phyloP scores from a whole-genome alignment of 2,329 filamentous ascomycete species.

The Seiridium unicorne region DNA sequence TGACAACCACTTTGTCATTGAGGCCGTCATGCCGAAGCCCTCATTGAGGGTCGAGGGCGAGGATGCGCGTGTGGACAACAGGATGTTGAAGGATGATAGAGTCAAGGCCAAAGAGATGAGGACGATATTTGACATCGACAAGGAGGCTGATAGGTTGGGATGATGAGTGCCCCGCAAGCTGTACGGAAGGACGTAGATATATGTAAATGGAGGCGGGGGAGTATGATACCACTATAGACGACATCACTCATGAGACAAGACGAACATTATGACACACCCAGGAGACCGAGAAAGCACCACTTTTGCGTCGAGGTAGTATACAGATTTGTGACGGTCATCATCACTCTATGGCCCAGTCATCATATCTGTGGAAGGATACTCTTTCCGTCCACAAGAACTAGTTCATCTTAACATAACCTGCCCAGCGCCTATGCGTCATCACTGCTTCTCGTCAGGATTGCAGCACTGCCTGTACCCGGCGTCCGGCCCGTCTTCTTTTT shows the following conservation, averaged over 20 bases:
- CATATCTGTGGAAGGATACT: not conserved
- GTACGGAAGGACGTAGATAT: not conserved
- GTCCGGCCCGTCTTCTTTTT: conserved; percentile 89
- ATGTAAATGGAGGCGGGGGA: not conserved
- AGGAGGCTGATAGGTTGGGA: conserved; percentile 73
- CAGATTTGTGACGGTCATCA: conserved; percentile 6
- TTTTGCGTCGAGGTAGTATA: not conserved
- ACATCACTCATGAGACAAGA: conserved; percentile 6
- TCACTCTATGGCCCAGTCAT: conserved; percentile 11
- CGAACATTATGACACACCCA: not conserved
- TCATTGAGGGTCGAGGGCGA: conserved; percentile 86
- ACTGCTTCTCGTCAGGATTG: conserved; percentile 68
- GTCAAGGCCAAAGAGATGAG: conserved; percentile 57
- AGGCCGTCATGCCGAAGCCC: conserved; percentile 81
- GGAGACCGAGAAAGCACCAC: not conserved
- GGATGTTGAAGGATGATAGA: conserved; percentile 92
- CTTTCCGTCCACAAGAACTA: not conserved
- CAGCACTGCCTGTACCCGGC: conserved; percentile 66
- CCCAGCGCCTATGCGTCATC: conserved; percentile 17
- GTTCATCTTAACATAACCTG: not conserved
- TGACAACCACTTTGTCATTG: conserved; percentile 96
- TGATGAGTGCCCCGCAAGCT: conserved; percentile 36
- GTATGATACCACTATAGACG: conserved; percentile 13
- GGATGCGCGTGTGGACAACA: conserved; percentile 78
- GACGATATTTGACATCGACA: conserved; percentile 74